phyloP scores from a whole-genome alignment of 345 rosid genomes.

The Gossypium raimondii region DNA sequence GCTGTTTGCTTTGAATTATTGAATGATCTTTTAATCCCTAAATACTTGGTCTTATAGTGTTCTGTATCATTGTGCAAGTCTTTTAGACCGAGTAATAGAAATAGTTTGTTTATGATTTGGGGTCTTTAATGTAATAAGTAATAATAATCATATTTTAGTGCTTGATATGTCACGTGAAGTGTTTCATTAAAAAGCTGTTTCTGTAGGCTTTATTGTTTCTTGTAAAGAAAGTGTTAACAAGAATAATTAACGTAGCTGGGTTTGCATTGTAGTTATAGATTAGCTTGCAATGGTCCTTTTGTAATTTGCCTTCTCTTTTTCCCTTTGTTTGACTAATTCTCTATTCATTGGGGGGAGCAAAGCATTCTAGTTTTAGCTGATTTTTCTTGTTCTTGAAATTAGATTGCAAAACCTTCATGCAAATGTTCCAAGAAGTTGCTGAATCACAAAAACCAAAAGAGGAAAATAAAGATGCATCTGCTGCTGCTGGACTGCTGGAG shows the following conservation, averaged over 20 bases:
- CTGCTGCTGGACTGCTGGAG: constrained; percentile 68
- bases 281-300: not conserved
- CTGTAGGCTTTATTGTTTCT: not conserved
- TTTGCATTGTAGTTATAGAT: not conserved
- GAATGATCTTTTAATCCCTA: not conserved
- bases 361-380: not conserved
- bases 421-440: constrained; percentile 65
- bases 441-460: constrained; percentile 54
- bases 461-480: constrained; percentile 63
- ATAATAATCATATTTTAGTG: too few species aligned
- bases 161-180: not conserved
- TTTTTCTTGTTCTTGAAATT: not conserved
- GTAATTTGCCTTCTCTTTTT: not conserved
- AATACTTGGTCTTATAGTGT: not conserved
- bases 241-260: not conserved
- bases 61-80: not conserved
- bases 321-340: not conserved
- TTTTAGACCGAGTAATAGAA: not conserved
- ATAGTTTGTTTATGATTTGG: not conserved
- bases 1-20: not conserved
- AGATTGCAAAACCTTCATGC: constrained; percentile 91
- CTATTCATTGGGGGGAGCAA: not conserved
- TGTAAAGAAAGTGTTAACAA: not conserved
- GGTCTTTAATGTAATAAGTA: not conserved
- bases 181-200: not conserved